Percentiles rank a stretch among this genome's conserved stretches.
Conservation (phyloP, 2,329 filamentous ascomycete genomes). For the Claviceps purpurea region DNA sequence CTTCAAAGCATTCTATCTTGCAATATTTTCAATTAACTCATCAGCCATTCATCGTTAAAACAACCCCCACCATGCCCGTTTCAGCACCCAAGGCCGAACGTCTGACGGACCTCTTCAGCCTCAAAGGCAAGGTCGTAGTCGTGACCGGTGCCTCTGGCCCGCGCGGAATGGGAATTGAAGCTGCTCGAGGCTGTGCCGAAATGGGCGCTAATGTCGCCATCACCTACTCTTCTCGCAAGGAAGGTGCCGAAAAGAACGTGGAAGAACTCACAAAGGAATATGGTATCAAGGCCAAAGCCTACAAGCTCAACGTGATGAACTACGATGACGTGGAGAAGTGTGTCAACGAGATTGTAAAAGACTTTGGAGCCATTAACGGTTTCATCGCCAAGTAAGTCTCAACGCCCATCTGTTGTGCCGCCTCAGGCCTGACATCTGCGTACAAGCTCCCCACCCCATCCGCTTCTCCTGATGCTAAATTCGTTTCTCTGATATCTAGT, state of each 20-base stretch:
- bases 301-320: constrained; percentile 45
- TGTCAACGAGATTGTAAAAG: constrained; percentile 50
- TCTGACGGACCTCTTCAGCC: constrained; percentile 54
- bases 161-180: constrained; percentile 56
- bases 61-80: constrained; percentile 35
- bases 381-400: constrained; percentile 59
- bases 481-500: constrained; percentile 11
- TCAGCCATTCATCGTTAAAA: background rate
- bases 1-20: too few species aligned
- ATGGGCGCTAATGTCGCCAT: constrained; percentile 58
- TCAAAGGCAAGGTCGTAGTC: constrained; percentile 61
- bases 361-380: constrained; percentile 62
- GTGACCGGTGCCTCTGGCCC: constrained; percentile 57
- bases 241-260: constrained; percentile 53
- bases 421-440: background rate
- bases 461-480: background rate
- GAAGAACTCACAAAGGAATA: constrained; percentile 51
- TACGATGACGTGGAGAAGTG: constrained; percentile 37
- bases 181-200: constrained; percentile 57
- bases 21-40: background rate
- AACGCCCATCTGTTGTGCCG: background rate
- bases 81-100: constrained; percentile 40
- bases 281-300: constrained; percentile 52
- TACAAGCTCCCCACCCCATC: constrained; percentile 24
- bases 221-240: constrained; percentile 59